Conservation (phyloP, 441 rosid genomes). For the Viola pubescens region DNA sequence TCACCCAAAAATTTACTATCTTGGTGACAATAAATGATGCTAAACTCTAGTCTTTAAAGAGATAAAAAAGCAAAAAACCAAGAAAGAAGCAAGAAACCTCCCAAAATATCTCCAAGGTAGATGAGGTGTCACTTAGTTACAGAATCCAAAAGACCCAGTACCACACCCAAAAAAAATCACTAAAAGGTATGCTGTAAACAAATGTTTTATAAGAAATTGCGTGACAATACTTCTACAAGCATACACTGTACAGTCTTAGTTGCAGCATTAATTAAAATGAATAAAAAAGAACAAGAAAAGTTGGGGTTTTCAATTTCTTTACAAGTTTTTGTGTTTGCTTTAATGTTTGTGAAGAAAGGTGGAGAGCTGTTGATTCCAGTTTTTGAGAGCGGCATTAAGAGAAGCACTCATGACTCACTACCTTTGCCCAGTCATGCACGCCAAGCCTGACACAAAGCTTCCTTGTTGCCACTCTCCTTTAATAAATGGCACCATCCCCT, state of each 20-base stretch:
- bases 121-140: constrained; percentile 21
- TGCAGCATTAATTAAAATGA: background rate
- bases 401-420: constrained; percentile 23
- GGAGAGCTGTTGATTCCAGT: constrained; percentile 19
- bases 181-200: constrained; percentile 8
- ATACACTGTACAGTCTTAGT: constrained; percentile 1
- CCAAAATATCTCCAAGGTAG: constrained; percentile 19
- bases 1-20: background rate
- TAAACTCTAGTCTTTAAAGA: background rate
- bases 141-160: constrained; percentile 11
- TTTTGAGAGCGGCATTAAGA: constrained; percentile 13
- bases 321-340: constrained; percentile 8
- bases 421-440: constrained; percentile 41
- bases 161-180: no score
- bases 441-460: constrained; percentile 43
- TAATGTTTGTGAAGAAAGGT: constrained; percentile 23
- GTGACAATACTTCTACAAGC: constrained; percentile 6
- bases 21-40: background rate
- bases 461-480: constrained; percentile 22
- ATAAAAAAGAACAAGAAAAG: constrained; percentile 9
- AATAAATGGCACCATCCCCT: constrained; percentile 20
- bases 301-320: constrained; percentile 10
- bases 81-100: background rate
- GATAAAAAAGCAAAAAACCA: background rate
- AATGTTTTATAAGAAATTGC: constrained; percentile 14